A percentile compares a stretch with the other conserved stretches of the same genome.
Evolutionary conservation across 345 rosid genomes (phyloP).

Genomic region (Dipteronia dyeriana): DNA sequence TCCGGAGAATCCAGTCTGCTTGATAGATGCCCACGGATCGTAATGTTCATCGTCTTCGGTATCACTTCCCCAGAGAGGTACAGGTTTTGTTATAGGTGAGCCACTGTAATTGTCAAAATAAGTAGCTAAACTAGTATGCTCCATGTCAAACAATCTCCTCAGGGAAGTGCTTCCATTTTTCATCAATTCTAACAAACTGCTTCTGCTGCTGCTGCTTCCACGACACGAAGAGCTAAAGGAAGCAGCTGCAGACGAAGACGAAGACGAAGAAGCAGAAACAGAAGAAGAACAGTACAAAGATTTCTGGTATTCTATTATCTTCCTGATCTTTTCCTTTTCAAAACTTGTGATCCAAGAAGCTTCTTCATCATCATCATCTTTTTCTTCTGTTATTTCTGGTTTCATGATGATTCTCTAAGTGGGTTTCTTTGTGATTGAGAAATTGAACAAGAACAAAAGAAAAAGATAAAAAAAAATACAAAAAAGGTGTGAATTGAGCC

Average conservation of each 20-base stretch:
- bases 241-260: slow-evolving; percentile 16
- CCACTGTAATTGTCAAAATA: slow-evolving; percentile 49
- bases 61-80: slow-evolving; percentile 52
- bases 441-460: neutral
- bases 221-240: slow-evolving; percentile 25
- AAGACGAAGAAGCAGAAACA: slow-evolving; percentile 23
- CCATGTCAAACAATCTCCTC: slow-evolving; percentile 54
- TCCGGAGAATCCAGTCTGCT: slow-evolving; percentile 9
- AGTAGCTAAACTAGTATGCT: slow-evolving; percentile 47
- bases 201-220: slow-evolving; percentile 10
- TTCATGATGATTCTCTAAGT: slow-evolving; percentile 14
- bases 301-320: slow-evolving; percentile 47
- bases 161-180: slow-evolving; percentile 45
- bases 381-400: slow-evolving; percentile 48
- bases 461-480: neutral
- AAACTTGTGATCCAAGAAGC: slow-evolving; percentile 22
- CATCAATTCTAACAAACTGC: slow-evolving; percentile 45
- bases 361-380: slow-evolving; percentile 34
- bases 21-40: slow-evolving; percentile 49
- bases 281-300: slow-evolving; percentile 45
- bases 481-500: neutral
- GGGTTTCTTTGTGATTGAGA: neutral
- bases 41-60: slow-evolving; percentile 21
- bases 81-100: slow-evolving; percentile 40
- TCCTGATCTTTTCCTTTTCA: slow-evolving; percentile 41